Percentiles rank a stretch among this genome's conserved stretches.
phyloP scores from a whole-genome alignment of 2,329 filamentous ascomycete genomes.

The Colletotrichum gloeosporioides region DNA sequence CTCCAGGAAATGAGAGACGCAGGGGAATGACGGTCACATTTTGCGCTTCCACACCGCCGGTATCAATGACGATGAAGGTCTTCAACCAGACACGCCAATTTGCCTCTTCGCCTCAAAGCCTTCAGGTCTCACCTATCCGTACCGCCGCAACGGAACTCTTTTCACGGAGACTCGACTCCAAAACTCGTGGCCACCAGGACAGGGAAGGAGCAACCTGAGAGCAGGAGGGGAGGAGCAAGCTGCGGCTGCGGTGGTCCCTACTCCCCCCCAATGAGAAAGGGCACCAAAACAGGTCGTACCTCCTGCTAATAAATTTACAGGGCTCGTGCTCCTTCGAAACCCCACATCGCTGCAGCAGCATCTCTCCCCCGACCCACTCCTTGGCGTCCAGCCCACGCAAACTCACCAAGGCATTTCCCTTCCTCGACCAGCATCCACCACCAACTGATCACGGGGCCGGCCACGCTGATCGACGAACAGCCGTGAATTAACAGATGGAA shows the following conservation, averaged over 20 bases:
- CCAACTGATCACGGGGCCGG: background rate
- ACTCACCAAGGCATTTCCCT: background rate
- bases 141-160: background rate
- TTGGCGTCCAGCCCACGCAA: background rate
- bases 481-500: background rate
- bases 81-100: background rate
- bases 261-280: background rate
- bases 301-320: slow-evolving; percentile 7
- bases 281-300: slow-evolving; percentile 1
- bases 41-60: background rate
- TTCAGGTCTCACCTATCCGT: background rate
- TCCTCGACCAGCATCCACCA: background rate
- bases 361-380: background rate
- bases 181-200: background rate
- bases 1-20: background rate
- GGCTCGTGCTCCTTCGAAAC: slow-evolving; percentile 9
- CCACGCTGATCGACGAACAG: background rate
- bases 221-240: background rate
- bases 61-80: background rate
- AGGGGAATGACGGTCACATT: background rate
- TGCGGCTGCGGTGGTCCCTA: background rate
- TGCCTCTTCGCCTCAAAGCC: background rate
- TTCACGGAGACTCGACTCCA: background rate
- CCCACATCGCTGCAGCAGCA: slow-evolving; percentile 10
- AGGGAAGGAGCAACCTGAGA: background rate